These are phyloP conservation scores for Fusarium heterosporum DNA, from an alignment of 2,329 filamentous ascomycete genomes.

Conservation along the genomic window DNA sequence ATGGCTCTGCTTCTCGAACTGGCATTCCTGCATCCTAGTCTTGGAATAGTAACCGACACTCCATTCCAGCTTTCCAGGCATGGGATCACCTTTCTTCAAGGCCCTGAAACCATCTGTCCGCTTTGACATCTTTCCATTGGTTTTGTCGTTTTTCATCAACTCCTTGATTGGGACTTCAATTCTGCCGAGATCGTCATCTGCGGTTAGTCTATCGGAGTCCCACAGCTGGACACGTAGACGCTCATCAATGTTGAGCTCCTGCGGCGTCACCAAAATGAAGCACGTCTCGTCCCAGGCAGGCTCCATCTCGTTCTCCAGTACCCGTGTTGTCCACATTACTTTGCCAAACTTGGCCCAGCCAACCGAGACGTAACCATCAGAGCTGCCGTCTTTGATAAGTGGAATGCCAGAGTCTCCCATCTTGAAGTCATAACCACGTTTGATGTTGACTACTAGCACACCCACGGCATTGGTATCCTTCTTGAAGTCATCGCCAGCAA, in stretches of 20 bases:
- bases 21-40: conserved; percentile 69
- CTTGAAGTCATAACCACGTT: conserved; percentile 76
- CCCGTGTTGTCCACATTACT: conserved; percentile 70
- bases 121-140: conserved; percentile 71
- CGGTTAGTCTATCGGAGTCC: conserved; percentile 79
- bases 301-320: conserved; percentile 73
- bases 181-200: conserved; percentile 79
- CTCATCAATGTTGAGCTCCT: conserved; percentile 79
- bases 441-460: conserved; percentile 74
- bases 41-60: conserved; percentile 79
- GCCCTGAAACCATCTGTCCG: conserved; percentile 74
- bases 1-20: conserved; percentile 71
- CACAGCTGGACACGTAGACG: conserved; percentile 77
- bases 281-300: conserved; percentile 78
- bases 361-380: conserved; percentile 78
- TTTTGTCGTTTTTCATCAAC: conserved; percentile 69
- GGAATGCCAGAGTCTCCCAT: conserved; percentile 74
- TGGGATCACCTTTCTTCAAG: conserved; percentile 72
- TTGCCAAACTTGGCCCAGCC: conserved; percentile 82
- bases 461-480: conserved; percentile 76
- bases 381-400: conserved; percentile 68
- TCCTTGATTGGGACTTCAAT: conserved; percentile 76
- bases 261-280: conserved; percentile 75
- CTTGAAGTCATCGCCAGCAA: conserved; percentile 82
- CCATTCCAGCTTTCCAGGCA: conserved; percentile 78